A percentile compares a stretch with the other conserved stretches of the same genome.
phyloP scores from a whole-genome alignment of 2,329 filamentous ascomycete genomes.

The Colletotrichum sp. region DNA sequence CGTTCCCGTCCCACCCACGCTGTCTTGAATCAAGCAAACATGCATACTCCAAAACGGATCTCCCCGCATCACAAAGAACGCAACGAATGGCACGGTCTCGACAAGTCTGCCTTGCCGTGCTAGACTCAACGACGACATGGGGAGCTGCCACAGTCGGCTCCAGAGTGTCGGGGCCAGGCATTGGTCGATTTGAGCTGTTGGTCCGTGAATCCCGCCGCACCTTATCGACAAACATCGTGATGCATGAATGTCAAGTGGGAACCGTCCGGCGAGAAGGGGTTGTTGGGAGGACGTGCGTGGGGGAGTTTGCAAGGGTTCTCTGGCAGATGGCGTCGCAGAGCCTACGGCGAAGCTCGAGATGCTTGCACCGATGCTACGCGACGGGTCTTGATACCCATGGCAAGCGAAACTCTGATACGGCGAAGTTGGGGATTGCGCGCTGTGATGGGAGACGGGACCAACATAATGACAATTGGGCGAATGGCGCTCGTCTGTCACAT shows the following conservation, averaged over 20 bases:
- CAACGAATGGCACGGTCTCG: not conserved
- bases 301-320: slow-evolving; percentile 1
- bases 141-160: not conserved
- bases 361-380: slow-evolving; percentile 1
- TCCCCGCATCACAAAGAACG: not conserved
- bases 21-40: not conserved
- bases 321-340: not conserved
- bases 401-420: not conserved
- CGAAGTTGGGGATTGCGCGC: not conserved
- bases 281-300: not conserved
- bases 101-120: not conserved
- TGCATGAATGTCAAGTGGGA: not conserved
- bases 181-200: not conserved
- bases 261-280: not conserved
- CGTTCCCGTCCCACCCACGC: not conserved
- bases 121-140: not conserved
- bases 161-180: not conserved
- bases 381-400: not conserved
- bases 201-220: not conserved
- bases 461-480: not conserved
- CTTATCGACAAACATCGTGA: not conserved
- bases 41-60: slow-evolving; percentile 1
- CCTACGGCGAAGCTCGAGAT: not conserved
- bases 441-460: not conserved
- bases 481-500: not conserved